Evolutionary conservation across 1,284 basidiomycete genomes (phyloP).

Genomic region (Hypsizygus ulmarius): DNA sequence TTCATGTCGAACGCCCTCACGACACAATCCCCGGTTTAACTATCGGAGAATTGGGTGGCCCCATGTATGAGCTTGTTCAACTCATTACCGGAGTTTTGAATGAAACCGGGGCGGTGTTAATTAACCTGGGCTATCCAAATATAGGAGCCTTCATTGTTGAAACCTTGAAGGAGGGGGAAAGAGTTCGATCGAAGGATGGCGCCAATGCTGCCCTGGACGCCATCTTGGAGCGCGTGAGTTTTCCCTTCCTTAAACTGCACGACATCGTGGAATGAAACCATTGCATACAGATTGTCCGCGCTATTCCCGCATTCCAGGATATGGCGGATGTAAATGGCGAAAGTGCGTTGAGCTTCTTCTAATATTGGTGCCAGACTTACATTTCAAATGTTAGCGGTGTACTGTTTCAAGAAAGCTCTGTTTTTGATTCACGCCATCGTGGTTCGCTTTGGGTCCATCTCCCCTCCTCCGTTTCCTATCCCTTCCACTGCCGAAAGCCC

Average conservation of each 20-base stretch:
- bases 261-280: conserved; percentile 14
- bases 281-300: conserved; percentile 56
- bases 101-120: conserved; percentile 69
- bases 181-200: conserved; percentile 32
- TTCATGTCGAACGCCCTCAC: conserved; percentile 73
- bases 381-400: conserved; percentile 54
- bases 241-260: conserved; percentile 7
- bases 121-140: conserved; percentile 59
- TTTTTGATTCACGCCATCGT: conserved; percentile 74
- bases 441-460: conserved; percentile 56
- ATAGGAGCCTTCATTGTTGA: conserved; percentile 74
- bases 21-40: conserved; percentile 65
- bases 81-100: conserved; percentile 64
- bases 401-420: conserved; percentile 87
- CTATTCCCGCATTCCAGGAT: conserved; percentile 76
- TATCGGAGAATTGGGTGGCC: conserved; percentile 75
- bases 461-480: conserved; percentile 55
- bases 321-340: conserved; percentile 60
- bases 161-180: conserved; percentile 56
- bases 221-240: conserved; percentile 60
- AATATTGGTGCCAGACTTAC: conserved; percentile 1
- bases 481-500: conserved; percentile 63
- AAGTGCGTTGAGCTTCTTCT: conserved; percentile 44
- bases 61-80: conserved; percentile 69
- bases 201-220: conserved; percentile 48